Base-by-base conservation (phyloP, 495 filamentous ascomycete genomes). In the Neurospora sp. region DNA sequence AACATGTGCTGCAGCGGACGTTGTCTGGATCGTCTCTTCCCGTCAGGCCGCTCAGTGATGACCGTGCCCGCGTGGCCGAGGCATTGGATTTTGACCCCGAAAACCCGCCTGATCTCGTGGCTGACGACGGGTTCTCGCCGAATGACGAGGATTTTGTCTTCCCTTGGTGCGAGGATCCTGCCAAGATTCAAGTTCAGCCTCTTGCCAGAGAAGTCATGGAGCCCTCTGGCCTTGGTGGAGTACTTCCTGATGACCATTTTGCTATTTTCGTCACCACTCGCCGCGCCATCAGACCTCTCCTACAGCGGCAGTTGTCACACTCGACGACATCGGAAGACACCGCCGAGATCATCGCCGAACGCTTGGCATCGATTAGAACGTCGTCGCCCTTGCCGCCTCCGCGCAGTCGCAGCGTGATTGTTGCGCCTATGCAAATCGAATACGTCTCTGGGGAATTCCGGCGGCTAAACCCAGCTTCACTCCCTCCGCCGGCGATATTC, bases 221-320 rank as follows among this genome's bases (percentile, higher is more conserved):
- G 74, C 89, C 88, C 4, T 90, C 89, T 70, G 91, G 91, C 12
- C 76, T 92, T 23, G 90, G 90, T 31, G 89, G 89, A 40, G 86
- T 91, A 23, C 84, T 83, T 66, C 90, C 90, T 2, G 86, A 88
- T 54, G 91, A 93, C 78, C 89, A 93, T 75, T 93, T 93, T 77
- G 79, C 84, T 5, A 79, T 92, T 38, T 76, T 84, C 23, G 88
- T 92, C 6, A 78, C 83, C 40, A 87, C 86, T 3, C 82, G 83
- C 20, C 85, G 88, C 35, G 79, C 81, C 4, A 82, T 74, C 59
- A 54, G 75, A 27, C 38, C n/a, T 54, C 69, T 62, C 40, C 3
- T 71, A 14, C 59, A 72, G 66, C n/a, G 70, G 39, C 42, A 35
- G 7, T 41, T 66, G 40, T 39, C 72, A n/a, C n/a, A 7, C 69